Evolutionary conservation across 2,329 filamentous ascomycete genomes (phyloP), one percentile per base, ranked within the genome.

Genomic region (Calycina herbarum): DNA sequence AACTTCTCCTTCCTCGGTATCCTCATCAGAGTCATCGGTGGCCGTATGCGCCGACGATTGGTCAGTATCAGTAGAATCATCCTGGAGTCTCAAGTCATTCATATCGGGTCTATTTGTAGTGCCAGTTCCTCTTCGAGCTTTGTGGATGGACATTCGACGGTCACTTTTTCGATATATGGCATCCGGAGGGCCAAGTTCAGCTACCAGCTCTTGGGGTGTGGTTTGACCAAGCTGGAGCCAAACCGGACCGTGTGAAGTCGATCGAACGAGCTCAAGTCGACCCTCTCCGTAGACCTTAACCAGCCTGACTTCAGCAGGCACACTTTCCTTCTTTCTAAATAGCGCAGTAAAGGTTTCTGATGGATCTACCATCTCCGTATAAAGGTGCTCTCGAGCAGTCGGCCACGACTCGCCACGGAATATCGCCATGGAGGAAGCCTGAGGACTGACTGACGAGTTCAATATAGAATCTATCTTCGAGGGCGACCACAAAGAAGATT

Each of bases 141-240:
- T 87, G 76, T 97, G 94, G 62, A 97, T 95, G 13, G 92, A 91
- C 79, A 97, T 90, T 59, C 92, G 87, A 75, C 93, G 89, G 76
- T 97, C 93, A 73, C 91, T 92, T 79, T 96, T 97, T 68, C 91
- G 87, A 78, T 97, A 97, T 57, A 96, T 96, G 24, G 94, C 92
- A 76, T 97, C 94, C 1, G 95, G 95, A 5, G 95, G 93, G 0
- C 95, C 95, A 7, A 99, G 85, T 74, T 97, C 94, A 65, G 92
- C 90, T 24, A 98, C 86, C 2, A 99, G 81, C 71, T 98, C 93
- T 79, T 99, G 95, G 0, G 93, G 92, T 1, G 92, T 96, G 0
- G 94, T 98, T 75, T 95, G 88, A 57, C 93, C 93, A 0, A 99
- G 82, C 2, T 82, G 83, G 63, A 99, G 89, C 80, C 85, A 88